Evolutionary conservation across 768 basidiomycete genomes (phyloP).

Genomic region (Chlorophyllum brunneum): DNA sequence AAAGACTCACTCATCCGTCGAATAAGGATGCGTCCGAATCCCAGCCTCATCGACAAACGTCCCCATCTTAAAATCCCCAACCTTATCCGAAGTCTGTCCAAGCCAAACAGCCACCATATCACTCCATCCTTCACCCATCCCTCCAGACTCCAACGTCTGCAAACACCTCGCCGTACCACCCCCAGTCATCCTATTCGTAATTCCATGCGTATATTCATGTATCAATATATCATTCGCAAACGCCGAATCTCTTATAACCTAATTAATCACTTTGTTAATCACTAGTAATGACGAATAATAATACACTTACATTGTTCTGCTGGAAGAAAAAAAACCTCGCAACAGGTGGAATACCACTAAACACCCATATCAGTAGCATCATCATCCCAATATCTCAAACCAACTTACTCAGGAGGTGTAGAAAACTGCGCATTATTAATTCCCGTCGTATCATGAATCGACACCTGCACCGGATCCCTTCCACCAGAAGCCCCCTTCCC

Average conservation of each 20-base stretch:
- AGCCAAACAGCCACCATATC: conserved; percentile 49
- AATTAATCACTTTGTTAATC: too few relatives aligned
- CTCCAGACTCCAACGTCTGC: conserved; percentile 58
- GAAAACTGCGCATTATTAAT: conserved; percentile 39
- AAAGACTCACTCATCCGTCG: conserved; percentile 35
- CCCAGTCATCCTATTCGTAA: conserved; percentile 49
- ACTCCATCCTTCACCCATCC: conserved; percentile 70
- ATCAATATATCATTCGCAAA: conserved; percentile 56
- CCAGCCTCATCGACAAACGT: conserved; percentile 47
- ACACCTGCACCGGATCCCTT: conserved; percentile 46
- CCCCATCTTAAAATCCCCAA: conserved; percentile 18
- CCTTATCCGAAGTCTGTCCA: conserved; percentile 16
- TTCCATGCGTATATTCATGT: conserved; percentile 48
- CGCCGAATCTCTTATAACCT: conserved; percentile 48
- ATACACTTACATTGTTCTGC: too few relatives aligned
- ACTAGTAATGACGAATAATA: too few relatives aligned
- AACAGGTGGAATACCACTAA: background rate
- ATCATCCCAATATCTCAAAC: too few relatives aligned
- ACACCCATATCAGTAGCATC: background rate
- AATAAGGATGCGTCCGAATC: conserved; percentile 55
- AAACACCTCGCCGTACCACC: conserved; percentile 57
- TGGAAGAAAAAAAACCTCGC: conserved; percentile 4
- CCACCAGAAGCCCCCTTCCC: conserved; percentile 34
- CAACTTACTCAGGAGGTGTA: conserved; percentile 38
- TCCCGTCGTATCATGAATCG: conserved; percentile 44